Base-by-base conservation (phyloP, 2,329 filamentous ascomycete species). In the Fusarium compactum region DNA sequence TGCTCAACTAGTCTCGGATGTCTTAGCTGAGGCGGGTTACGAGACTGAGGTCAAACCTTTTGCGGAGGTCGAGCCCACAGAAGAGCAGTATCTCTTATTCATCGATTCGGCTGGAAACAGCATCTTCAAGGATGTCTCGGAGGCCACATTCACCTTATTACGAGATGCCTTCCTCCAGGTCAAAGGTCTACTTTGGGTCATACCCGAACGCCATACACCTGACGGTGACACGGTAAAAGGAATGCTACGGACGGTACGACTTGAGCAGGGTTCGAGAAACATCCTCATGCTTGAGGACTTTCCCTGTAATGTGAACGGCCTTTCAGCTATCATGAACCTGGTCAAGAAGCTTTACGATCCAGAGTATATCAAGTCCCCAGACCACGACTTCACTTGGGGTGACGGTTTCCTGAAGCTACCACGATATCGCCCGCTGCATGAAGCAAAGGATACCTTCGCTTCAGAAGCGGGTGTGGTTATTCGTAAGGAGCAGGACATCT, bases 171-270 rank as follows among this genome's bases (percentile, higher is more conserved):
- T 38, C 10, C 34, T 38, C 10, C 34, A n/a, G 34, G 18, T 38
- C 1, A 38, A 38, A 6, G 34, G 34, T 11, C 18, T 38, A 10
- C 18, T 38, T 12, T 38, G 34, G 34, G 18, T 38, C 10, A 38
- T 38, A 7, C 34, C 34, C 6, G 5, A n/a, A 3, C 3, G 18
- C 6, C 18, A 38, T n/a, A 1, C 0, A 1, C 34, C 34, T 11
- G 34, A 38, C 34, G 6, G 18, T 12, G 34, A 38, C 6, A 38
- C 10, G 34, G 34, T 38, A 2, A 38, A 38, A 12, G 34, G 34
- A 11, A 38, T 38, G 18, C 34, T 38, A 12, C 34, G 34, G 3
- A 38, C 34, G 6, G 34, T 38, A n/a, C 34, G 34, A 12, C 34
- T 38, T 38, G 34, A 38, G 34, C 34, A 38, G 34, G 34, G 34